phyloP scores from a whole-genome alignment of 108 stramenopile genomes.

The Skeletonema potamos region DNA sequence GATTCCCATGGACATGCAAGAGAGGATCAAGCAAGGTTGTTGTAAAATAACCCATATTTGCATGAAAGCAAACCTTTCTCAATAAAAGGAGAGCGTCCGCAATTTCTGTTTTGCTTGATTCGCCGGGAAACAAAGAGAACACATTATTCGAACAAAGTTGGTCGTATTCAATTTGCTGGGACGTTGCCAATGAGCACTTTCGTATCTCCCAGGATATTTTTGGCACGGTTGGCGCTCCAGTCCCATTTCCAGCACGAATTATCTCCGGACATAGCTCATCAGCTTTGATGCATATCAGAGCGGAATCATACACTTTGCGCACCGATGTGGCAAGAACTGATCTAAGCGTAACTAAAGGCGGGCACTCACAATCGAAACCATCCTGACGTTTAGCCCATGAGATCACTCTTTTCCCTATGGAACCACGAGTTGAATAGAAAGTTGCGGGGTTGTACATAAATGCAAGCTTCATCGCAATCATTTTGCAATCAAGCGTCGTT shows the following conservation, averaged over 20 bases:
- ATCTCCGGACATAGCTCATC: not conserved
- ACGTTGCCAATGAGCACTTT: constrained; percentile 37
- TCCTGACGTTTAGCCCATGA: constrained; percentile 49
- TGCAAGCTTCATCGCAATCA: constrained; percentile 49
- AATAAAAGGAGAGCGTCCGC: constrained; percentile 32
- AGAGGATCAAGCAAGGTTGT: constrained; percentile 32
- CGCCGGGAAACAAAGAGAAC: constrained; percentile 20
- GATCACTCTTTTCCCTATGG: constrained; percentile 41
- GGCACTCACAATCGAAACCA: not conserved
- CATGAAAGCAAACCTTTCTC: constrained; percentile 43
- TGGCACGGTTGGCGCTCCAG: not conserved
- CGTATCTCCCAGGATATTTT: constrained; percentile 46
- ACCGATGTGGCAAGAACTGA: constrained; percentile 13
- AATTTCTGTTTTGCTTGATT: constrained; percentile 23
- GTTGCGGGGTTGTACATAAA: constrained; percentile 28
- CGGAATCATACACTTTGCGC: not conserved
- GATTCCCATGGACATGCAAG: not conserved
- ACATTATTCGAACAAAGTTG: constrained; percentile 35
- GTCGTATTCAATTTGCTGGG: constrained; percentile 55
- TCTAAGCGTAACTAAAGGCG: not conserved
- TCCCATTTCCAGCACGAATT: not conserved
- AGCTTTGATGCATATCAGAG: not conserved
- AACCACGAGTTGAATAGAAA: constrained; percentile 23
- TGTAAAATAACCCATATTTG: constrained; percentile 28
- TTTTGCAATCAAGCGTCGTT: not conserved